Conservation (phyloP, 352 stramenopile species). For the Hyphochytrium catenoides region DNA sequence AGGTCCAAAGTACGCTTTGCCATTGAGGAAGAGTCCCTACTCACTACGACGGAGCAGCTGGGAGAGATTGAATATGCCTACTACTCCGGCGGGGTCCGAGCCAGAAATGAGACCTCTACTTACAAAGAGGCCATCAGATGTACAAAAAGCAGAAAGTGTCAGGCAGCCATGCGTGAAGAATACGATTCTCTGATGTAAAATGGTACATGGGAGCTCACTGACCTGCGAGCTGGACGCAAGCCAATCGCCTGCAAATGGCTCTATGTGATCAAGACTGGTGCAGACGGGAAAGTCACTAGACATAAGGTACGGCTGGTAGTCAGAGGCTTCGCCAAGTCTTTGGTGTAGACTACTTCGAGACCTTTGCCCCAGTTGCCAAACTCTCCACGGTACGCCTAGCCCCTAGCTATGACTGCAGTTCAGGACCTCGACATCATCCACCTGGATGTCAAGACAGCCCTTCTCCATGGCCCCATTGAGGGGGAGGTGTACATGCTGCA, state of each 20-base stretch:
- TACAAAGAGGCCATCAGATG: too few species aligned
- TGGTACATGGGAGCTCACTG: too few species aligned
- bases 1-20: too few species aligned
- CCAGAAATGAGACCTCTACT: too few species aligned
- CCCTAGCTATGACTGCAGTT: not conserved
- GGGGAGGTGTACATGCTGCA: slow-evolving; percentile 1
- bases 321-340: slow-evolving; percentile 11
- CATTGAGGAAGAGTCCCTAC: too few species aligned
- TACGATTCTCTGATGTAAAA: too few species aligned
- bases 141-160: too few species aligned
- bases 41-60: too few species aligned
- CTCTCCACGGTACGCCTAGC: slow-evolving; percentile 5
- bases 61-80: too few species aligned
- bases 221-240: slow-evolving; percentile 4
- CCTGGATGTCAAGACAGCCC: slow-evolving; percentile 2
- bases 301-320: slow-evolving; percentile 12
- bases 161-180: too few species aligned
- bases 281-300: slow-evolving; percentile 7
- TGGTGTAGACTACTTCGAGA: slow-evolving; percentile 12
- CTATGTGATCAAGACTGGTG: slow-evolving; percentile 8
- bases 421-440: not conserved
- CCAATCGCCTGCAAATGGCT: slow-evolving; percentile 7
- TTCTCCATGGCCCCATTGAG: not conserved
- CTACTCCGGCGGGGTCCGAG: too few species aligned
- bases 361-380: slow-evolving; percentile 7